These are phyloP conservation scores for Aspergillus felis DNA, from an alignment of 2,329 filamentous ascomycete genomes.

Conservation along the genomic window DNA sequence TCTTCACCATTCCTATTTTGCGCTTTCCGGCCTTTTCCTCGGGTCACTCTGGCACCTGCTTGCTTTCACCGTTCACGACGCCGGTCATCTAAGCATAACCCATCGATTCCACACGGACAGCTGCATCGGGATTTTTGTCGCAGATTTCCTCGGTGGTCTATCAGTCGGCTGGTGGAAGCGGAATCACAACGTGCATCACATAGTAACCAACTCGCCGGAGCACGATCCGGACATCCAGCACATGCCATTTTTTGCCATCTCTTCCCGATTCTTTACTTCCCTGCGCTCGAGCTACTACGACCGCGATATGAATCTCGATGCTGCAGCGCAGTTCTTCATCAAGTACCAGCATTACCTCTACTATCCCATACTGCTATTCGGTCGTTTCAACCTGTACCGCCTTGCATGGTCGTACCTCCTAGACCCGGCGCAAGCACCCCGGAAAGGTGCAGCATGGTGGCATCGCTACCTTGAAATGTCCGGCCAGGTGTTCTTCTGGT, in stretches of 20 bases:
- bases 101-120: constrained; percentile 81
- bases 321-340: constrained; percentile 65
- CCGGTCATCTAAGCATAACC: constrained; percentile 95
- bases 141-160: constrained; percentile 82
- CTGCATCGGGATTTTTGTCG: constrained; percentile 82
- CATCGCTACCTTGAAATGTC: constrained; percentile 74
- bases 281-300: constrained; percentile 76
- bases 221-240: constrained; percentile 95
- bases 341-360: constrained; percentile 77
- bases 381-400: constrained; percentile 81
- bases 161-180: constrained; percentile 97
- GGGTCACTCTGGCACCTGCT: constrained; percentile 92
- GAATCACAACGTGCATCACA: constrained; percentile 94
- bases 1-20: constrained; percentile 63
- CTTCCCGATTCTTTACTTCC: constrained; percentile 66
- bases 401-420: constrained; percentile 77
- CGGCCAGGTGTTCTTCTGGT: constrained; percentile 79
- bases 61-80: constrained; percentile 90
- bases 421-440: constrained; percentile 60
- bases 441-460: constrained; percentile 75
- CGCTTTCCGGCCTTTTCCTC: constrained; percentile 66
- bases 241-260: constrained; percentile 84
- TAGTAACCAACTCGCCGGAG: constrained; percentile 93
- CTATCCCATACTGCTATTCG: constrained; percentile 74
- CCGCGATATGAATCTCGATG: constrained; percentile 72